phyloP scores from a whole-genome alignment of 495 filamentous ascomycete genomes.

The Tetracladium setigerum region DNA sequence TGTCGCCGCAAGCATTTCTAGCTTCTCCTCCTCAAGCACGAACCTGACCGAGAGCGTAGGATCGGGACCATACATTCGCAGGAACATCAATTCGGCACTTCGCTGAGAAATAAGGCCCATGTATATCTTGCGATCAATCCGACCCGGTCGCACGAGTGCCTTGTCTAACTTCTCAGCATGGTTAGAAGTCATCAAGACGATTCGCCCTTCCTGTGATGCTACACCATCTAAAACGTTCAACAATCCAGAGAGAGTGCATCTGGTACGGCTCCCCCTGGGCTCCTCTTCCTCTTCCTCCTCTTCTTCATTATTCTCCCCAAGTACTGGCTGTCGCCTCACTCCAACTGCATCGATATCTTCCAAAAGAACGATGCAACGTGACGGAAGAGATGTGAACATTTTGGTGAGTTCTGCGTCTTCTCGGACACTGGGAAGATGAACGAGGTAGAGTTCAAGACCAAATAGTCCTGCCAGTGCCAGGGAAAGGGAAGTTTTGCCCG shows the following conservation, averaged over 20 bases:
- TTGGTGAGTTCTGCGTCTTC: slow-evolving; percentile 1
- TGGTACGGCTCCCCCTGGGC: background rate
- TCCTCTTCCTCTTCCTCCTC: slow-evolving; percentile 4
- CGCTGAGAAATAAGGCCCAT: slow-evolving; percentile 26
- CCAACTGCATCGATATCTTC: slow-evolving; percentile 57
- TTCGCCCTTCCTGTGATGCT: slow-evolving; percentile 61
- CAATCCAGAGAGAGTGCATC: slow-evolving; percentile 41
- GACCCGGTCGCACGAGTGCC: slow-evolving; percentile 65
- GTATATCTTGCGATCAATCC: slow-evolving; percentile 52
- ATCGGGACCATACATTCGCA: slow-evolving; percentile 31
- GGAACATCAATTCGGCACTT: slow-evolving; percentile 41
- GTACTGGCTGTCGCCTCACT: slow-evolving; percentile 40
- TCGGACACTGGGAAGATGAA: slow-evolving; percentile 59
- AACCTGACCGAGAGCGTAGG: slow-evolving; percentile 20
- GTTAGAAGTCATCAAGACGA: slow-evolving; percentile 79
- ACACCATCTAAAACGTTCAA: slow-evolving; percentile 75
- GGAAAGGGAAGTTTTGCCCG: slow-evolving; percentile 48
- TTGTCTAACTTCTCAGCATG: slow-evolving; percentile 63
- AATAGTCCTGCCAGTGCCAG: slow-evolving; percentile 60
- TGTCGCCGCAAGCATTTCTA: slow-evolving; percentile 36
- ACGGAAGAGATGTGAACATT: slow-evolving; percentile 59
- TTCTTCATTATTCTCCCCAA: slow-evolving; percentile 16
- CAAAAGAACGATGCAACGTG: slow-evolving; percentile 50
- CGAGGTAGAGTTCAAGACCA: slow-evolving; percentile 57
- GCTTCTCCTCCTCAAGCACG: slow-evolving; percentile 23